These are phyloP conservation scores for Grifola frondosa DNA, from an alignment of 1,284 basidiomycete species.

Conservation along the genomic window DNA sequence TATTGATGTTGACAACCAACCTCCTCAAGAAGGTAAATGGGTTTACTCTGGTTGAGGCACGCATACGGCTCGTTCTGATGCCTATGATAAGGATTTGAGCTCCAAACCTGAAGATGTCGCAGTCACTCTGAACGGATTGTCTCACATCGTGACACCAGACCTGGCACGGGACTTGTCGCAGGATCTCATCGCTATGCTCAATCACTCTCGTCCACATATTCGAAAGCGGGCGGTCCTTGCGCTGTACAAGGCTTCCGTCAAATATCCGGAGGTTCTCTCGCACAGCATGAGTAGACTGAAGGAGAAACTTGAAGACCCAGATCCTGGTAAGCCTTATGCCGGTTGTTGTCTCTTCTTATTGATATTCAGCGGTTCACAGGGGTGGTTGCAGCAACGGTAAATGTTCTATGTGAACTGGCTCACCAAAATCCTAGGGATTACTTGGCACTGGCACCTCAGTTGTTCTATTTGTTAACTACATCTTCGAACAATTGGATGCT, in stretches of 20 bases:
- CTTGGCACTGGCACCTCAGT: constrained; percentile 83
- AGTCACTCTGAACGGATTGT: constrained; percentile 83
- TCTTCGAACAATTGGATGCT: constrained; percentile 99
- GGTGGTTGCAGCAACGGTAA: constrained; percentile 91
- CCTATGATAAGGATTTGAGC: constrained; percentile 69
- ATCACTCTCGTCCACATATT: constrained; percentile 86
- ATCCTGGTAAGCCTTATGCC: constrained; percentile 54
- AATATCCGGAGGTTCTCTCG: constrained; percentile 75
- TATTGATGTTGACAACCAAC: constrained; percentile 97
- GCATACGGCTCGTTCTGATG: not conserved
- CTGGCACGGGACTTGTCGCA: constrained; percentile 86
- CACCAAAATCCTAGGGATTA: constrained; percentile 78
- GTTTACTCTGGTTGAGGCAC: not conserved
- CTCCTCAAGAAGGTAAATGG: constrained; percentile 88
- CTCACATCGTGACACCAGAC: constrained; percentile 87
- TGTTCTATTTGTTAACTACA: constrained; percentile 93
- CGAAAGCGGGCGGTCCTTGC: constrained; percentile 88
- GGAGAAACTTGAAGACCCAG: constrained; percentile 86
- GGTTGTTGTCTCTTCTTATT: not conserved
- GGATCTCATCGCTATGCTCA: constrained; percentile 87
- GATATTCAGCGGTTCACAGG: constrained; percentile 42
- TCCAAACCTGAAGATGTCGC: constrained; percentile 78
- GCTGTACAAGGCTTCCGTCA: constrained; percentile 75
- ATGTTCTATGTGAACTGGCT: constrained; percentile 93
- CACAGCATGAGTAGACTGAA: constrained; percentile 72